phyloP scores from a whole-genome alignment of 805 yeast species.

The Dipodascus geniculatus region DNA sequence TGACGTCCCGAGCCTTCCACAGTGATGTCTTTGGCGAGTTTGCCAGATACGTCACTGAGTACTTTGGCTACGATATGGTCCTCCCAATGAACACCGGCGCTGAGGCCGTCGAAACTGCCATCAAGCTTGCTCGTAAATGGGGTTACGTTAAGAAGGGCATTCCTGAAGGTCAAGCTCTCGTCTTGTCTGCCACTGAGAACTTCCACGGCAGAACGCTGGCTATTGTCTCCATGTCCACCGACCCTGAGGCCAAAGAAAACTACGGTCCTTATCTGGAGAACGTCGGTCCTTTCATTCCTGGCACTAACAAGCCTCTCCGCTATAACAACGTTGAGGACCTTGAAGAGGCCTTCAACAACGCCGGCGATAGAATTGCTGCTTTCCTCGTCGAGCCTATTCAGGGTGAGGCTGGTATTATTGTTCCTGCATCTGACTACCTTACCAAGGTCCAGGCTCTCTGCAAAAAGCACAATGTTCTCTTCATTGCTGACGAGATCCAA shows the following conservation, averaged over 20 bases:
- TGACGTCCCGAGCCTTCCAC: slow-evolving; percentile 87
- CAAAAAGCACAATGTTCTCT: slow-evolving; percentile 69
- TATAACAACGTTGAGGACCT: slow-evolving; percentile 83
- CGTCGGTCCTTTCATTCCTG: slow-evolving; percentile 78
- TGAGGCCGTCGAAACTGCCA: slow-evolving; percentile 93
- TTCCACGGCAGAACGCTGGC: slow-evolving; percentile 97
- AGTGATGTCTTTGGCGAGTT: slow-evolving; percentile 78
- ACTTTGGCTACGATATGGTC: slow-evolving; percentile 81
- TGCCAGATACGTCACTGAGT: slow-evolving; percentile 82
- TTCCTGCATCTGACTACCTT: slow-evolving; percentile 77
- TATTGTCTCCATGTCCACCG: slow-evolving; percentile 91
- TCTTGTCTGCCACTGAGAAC: slow-evolving; percentile 77
- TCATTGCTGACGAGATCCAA: slow-evolving; percentile 94
- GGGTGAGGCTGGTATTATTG: slow-evolving; percentile 97
- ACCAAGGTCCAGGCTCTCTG: slow-evolving; percentile 62
- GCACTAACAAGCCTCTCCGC: slow-evolving; percentile 53
- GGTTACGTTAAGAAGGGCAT: slow-evolving; percentile 84
- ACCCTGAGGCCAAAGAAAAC: slow-evolving; percentile 77
- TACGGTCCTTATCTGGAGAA: slow-evolving; percentile 85
- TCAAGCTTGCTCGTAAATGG: slow-evolving; percentile 95
- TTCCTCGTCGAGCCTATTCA: slow-evolving; percentile 90
- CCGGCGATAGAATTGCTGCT: slow-evolving; percentile 87
- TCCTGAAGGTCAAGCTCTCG: slow-evolving; percentile 71
- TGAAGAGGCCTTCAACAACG: slow-evolving; percentile 64
- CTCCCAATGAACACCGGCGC: slow-evolving; percentile 99